Evolutionary conservation across 2,329 filamentous ascomycete species (phyloP).

Genomic region (Stemphylium beticola): DNA sequence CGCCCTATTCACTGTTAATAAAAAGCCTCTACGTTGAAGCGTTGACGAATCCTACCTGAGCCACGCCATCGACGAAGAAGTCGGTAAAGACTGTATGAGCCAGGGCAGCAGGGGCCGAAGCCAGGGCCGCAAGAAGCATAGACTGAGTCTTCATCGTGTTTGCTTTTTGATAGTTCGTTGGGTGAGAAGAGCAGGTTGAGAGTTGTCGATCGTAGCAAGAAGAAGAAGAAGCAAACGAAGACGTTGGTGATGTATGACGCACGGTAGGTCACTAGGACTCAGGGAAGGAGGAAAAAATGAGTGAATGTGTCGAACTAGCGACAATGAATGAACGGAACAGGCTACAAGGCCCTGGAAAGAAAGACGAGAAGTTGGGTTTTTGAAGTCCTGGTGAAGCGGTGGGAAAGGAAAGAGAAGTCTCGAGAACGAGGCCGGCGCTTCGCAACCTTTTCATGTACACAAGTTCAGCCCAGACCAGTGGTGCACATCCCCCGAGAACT

Average conservation of each 20-base stretch:
- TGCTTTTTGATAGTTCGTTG: background rate
- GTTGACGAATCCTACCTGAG: slow-evolving; percentile 29
- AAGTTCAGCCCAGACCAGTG: slow-evolving; percentile 6
- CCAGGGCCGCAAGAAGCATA: slow-evolving; percentile 41
- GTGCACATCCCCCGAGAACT: slow-evolving; percentile 1
- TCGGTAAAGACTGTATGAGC: slow-evolving; percentile 48
- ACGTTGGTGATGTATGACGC: slow-evolving; percentile 28
- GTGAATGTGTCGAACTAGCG: slow-evolving; percentile 47
- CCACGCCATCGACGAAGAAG: slow-evolving; percentile 43
- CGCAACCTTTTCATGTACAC: slow-evolving; percentile 33
- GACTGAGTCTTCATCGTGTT: slow-evolving; percentile 45
- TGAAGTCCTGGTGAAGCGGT: slow-evolving; percentile 36
- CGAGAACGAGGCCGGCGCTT: slow-evolving; percentile 8
- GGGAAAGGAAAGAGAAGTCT: slow-evolving; percentile 14
- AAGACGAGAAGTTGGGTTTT: slow-evolving; percentile 40
- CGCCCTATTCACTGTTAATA: slow-evolving; percentile 59
- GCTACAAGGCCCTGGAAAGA: slow-evolving; percentile 36
- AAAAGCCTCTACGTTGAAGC: background rate
- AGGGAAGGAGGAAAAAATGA: slow-evolving; percentile 35
- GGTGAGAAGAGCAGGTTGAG: background rate
- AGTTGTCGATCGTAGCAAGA: background rate
- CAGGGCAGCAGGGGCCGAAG: slow-evolving; percentile 39
- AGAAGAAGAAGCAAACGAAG: slow-evolving; percentile 7
- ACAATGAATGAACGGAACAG: slow-evolving; percentile 42
- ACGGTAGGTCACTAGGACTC: slow-evolving; percentile 43